A percentile compares a stretch with the other conserved stretches of the same genome.
Evolutionary conservation across 2,329 filamentous ascomycete genomes (phyloP).

Genomic region (Talaromyces amestolkiae): DNA sequence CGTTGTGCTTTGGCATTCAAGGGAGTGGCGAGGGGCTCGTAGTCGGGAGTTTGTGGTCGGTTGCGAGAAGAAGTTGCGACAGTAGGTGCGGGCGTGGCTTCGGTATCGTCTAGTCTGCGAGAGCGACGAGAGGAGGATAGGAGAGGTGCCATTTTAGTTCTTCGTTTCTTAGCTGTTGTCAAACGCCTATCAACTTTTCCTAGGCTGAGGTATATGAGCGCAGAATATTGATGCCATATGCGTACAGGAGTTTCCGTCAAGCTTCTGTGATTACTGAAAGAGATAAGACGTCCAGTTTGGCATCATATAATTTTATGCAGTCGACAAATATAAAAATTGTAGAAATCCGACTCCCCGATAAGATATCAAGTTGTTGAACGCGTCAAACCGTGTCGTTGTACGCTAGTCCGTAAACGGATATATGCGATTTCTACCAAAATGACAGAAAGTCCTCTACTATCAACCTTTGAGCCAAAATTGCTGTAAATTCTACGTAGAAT

Average conservation of each 20-base stretch:
- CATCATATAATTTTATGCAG: not conserved
- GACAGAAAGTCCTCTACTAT: not conserved
- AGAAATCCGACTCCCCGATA: not conserved
- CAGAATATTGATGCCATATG: not conserved
- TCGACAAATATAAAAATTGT: not conserved
- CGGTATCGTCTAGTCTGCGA: not conserved
- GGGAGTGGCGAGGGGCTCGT: constrained; percentile 53
- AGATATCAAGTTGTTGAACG: not conserved
- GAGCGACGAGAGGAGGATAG: constrained; percentile 11
- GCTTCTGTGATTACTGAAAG: too few species aligned
- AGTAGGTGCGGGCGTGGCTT: not conserved
- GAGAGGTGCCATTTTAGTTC: not conserved
- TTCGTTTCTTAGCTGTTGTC: constrained; percentile 2
- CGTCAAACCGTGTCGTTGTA: constrained; percentile 29
- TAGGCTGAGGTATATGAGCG: not conserved
- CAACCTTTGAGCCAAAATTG: not conserved
- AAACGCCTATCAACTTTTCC: not conserved
- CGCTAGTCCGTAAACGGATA: constrained; percentile 34
- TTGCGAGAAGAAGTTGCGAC: not conserved
- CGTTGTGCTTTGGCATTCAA: constrained; percentile 50
- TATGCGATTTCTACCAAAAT: constrained; percentile 15
- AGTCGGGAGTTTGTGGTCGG: constrained; percentile 35
- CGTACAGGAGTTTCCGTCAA: too few species aligned
- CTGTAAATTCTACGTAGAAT: not conserved
- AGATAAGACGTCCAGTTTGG: not conserved